phyloP scores from a whole-genome alignment of 116 monocot species.

The Dioscorea cayenensis region DNA sequence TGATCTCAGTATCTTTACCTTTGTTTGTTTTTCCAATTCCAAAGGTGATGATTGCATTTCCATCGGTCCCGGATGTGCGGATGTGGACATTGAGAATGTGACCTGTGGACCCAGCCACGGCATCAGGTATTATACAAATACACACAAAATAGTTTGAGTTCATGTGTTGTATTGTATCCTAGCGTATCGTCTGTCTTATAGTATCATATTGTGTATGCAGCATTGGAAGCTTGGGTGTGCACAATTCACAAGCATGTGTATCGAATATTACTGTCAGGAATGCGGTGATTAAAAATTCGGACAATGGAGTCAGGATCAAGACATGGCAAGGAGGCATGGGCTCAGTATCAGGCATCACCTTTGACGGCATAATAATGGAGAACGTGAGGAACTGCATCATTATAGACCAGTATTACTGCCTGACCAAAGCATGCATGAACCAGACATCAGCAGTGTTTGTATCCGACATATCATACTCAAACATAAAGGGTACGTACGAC shows the following conservation, averaged over 20 bases:
- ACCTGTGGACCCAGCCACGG: conserved; percentile 74
- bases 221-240: conserved; percentile 78
- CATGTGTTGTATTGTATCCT: too few species aligned
- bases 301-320: conserved; percentile 90
- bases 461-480: conserved; percentile 47
- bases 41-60: conserved; percentile 94
- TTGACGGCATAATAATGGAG: conserved; percentile 65
- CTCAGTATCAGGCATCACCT: conserved; percentile 48
- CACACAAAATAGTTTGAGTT: too few species aligned
- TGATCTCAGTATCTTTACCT: neutral
- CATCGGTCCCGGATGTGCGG: conserved; percentile 66
- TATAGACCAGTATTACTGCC: conserved; percentile 89
- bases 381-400: conserved; percentile 85
- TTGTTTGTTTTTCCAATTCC: neutral
- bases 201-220: conserved; percentile 17
- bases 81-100: conserved; percentile 69
- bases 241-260: conserved; percentile 75
- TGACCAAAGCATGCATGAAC: conserved; percentile 53
- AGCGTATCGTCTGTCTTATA: neutral
- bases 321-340: conserved; percentile 96
- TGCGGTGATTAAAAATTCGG: conserved; percentile 58
- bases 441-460: conserved; percentile 73
- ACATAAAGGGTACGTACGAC: conserved; percentile 77
- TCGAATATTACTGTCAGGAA: conserved; percentile 65
- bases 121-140: conserved; percentile 42